Base-by-base conservation (phyloP, 106 monocot genomes). In the Ottelia alismoides region DNA sequence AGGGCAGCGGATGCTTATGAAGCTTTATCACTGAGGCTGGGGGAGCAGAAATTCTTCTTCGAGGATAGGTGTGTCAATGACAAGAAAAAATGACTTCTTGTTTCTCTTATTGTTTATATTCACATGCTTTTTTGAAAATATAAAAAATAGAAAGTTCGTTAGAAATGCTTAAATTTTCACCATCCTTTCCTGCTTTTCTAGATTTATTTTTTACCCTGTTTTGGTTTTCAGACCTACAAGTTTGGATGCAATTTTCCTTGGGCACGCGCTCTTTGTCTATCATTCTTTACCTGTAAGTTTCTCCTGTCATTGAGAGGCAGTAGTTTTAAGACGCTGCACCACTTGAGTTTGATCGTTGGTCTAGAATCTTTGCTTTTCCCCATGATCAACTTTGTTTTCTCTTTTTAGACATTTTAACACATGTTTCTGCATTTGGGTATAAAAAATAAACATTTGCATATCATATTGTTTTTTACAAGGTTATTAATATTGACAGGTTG, bases 211-310 rank as follows among this genome's bases (percentile, higher is more conserved):
- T 43, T 6, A 7, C n/a, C n/a, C n/a, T 23, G n/a, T 20, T 4
- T 62, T 62, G 46, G 25, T 44, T 25, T 28, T 14, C 70, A 98
- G 98, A 62, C 98, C 90, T 12, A 98, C 98, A 28, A 90, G 90
- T 70, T 63, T 90, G 53, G 98, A 98, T 73, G 85, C 98, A 45
- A 54, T 83, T 65, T 98, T 98, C 62, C 90, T 98, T 57, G 89
- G 85, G 49, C 90, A 98, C 75, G 81, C 82, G 1, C 69, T 82
- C 51, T 82, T 98, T 86, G 90, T 90, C 6, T 85, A 90, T 48
- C 71, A 98, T 58, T 74, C 68, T 62, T 77, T 77, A 44, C 72
- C 85, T 44, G 98, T 98, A 70, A 82, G 77, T 73, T 16, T 20
- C 12, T 62, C 11, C 46, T 51, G 18, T 58, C 14, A 22, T 40